A percentile compares a stretch with the other conserved stretches of the same genome.
phyloP scores from a whole-genome alignment of 148 eudicot species.

The Simmondsia chinensis region DNA sequence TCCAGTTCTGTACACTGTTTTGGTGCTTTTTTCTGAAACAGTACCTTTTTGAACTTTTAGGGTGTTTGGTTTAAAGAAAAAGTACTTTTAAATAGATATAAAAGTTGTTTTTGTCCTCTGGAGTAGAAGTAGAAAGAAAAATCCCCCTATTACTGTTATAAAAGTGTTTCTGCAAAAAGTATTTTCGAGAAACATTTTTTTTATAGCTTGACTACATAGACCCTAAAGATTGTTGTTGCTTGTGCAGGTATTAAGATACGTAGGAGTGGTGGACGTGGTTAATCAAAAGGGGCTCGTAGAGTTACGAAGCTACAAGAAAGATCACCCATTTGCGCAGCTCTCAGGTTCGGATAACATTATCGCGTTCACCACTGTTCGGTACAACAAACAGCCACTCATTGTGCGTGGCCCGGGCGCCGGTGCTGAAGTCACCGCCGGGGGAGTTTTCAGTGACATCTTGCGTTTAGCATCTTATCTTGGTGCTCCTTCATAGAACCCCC shows the following conservation, averaged over 20 bases:
- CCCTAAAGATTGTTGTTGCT: too few species aligned
- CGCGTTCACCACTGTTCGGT: conserved; percentile 76
- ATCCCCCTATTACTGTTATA: too few species aligned
- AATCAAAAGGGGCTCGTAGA: conserved; percentile 64
- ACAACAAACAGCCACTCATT: conserved; percentile 80
- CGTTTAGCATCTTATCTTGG: conserved; percentile 92
- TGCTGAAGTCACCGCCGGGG: conserved; percentile 93
- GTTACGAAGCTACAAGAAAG: conserved; percentile 76
- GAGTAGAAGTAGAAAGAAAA: too few species aligned
- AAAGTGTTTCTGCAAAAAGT: conserved; percentile 2
- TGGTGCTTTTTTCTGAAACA: too few species aligned
- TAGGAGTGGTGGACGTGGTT: conserved; percentile 83
- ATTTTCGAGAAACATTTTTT: too few species aligned
- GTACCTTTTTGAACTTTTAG: too few species aligned
- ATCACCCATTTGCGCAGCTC: conserved; percentile 90
- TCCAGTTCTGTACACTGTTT: too few species aligned
- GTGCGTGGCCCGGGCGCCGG: conserved; percentile 99
- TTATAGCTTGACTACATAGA: too few species aligned
- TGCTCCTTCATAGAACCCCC: conserved; percentile 67
- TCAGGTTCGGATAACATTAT: conserved; percentile 94
- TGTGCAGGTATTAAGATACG: conserved; percentile 79
- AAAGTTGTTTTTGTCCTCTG: too few species aligned
- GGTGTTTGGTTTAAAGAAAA: too few species aligned
- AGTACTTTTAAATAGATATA: too few species aligned
- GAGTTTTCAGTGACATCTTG: conserved; percentile 86